These are phyloP conservation scores for Silene uniflora DNA, from an alignment of 148 eudicot species.

Conservation along the genomic window DNA sequence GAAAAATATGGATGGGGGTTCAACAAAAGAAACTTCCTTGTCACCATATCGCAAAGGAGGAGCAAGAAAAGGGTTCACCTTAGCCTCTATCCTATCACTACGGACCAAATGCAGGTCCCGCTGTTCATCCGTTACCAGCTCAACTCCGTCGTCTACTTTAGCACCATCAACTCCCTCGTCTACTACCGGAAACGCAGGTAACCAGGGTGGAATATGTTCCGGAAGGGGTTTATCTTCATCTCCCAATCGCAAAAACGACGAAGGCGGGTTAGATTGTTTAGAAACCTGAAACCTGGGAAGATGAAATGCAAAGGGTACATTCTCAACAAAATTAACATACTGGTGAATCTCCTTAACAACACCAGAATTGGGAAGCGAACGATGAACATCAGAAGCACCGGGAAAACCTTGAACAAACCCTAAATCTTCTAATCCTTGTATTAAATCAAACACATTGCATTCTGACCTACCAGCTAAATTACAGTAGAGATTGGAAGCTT, in stretches of 20 bases:
- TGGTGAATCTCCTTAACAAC: slow-evolving; percentile 45
- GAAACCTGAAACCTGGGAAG: slow-evolving; percentile 54
- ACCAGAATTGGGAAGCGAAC: slow-evolving; percentile 46
- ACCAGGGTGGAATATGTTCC: slow-evolving; percentile 73
- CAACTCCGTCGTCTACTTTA: slow-evolving; percentile 15
- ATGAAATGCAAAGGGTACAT: slow-evolving; percentile 49
- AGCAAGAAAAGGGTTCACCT: slow-evolving; percentile 58
- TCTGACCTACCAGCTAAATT: slow-evolving; percentile 58
- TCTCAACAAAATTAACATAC: slow-evolving; percentile 47
- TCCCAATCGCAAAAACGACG: slow-evolving; percentile 42
- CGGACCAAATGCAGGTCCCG: slow-evolving; percentile 14
- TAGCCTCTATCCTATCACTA: slow-evolving; percentile 36
- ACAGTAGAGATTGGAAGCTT: slow-evolving; percentile 41
- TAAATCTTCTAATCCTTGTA: slow-evolving; percentile 72
- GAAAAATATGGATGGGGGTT: slow-evolving; percentile 36
- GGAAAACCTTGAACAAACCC: slow-evolving; percentile 58
- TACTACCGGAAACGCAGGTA: slow-evolving; percentile 74
- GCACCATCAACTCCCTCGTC: slow-evolving; percentile 3
- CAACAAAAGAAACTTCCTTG: slow-evolving; percentile 46
- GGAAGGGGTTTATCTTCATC: slow-evolving; percentile 35
- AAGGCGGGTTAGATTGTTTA: slow-evolving; percentile 26
- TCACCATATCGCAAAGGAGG: slow-evolving; percentile 51
- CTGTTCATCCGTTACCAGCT: slow-evolving; percentile 25
- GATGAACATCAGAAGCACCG: slow-evolving; percentile 54
- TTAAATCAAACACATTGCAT: slow-evolving; percentile 62